These are phyloP conservation scores for Aspergillus sp. DNA, from an alignment of 2,329 filamentous ascomycete species.

Conservation along the genomic window DNA sequence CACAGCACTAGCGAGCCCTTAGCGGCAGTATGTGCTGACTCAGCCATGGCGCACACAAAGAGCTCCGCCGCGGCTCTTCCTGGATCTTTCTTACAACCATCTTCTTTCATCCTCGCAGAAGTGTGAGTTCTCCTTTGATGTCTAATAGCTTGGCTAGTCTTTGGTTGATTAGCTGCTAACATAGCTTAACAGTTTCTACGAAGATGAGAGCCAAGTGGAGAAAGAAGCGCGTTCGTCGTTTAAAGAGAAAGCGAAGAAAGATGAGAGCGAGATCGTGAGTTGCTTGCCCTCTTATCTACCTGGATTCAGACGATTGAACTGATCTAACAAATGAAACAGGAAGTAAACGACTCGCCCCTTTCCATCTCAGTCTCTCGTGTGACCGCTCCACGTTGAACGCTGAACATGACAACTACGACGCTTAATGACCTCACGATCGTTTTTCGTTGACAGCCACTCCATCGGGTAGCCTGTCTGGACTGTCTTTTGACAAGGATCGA, in stretches of 20 bases:
- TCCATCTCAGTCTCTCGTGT: constrained; percentile 45
- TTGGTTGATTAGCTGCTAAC: constrained; percentile 12
- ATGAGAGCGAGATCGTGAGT: constrained; percentile 94
- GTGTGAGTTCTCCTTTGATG: constrained; percentile 25
- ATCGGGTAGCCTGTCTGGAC: constrained; percentile 15
- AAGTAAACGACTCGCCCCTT: constrained; percentile 60
- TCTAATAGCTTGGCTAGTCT: constrained; percentile 7
- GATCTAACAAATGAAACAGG: constrained; percentile 41
- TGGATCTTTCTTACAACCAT: constrained; percentile 36
- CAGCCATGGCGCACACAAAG: constrained; percentile 37
- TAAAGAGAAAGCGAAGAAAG: constrained; percentile 99
- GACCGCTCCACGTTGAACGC: constrained; percentile 31
- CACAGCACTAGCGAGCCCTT: constrained; percentile 23
- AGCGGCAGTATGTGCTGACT: constrained; percentile 28
- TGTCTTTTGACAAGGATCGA: constrained; percentile 10
- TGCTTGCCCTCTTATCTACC: constrained; percentile 14
- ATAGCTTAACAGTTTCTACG: constrained; percentile 32
- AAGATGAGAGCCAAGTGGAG: constrained; percentile 96
- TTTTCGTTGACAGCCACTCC: constrained; percentile 20
- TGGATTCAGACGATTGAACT: not conserved
- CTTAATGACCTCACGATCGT: constrained; percentile 26
- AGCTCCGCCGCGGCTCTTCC: constrained; percentile 24
- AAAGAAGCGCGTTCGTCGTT: constrained; percentile 98
- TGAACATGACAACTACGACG: constrained; percentile 32
- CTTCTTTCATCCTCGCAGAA: constrained; percentile 40